Evolutionary conservation across 345 rosid genomes (phyloP), one percentile per base, ranked within the genome.

Genomic region (Conringia planisiliqua): DNA sequence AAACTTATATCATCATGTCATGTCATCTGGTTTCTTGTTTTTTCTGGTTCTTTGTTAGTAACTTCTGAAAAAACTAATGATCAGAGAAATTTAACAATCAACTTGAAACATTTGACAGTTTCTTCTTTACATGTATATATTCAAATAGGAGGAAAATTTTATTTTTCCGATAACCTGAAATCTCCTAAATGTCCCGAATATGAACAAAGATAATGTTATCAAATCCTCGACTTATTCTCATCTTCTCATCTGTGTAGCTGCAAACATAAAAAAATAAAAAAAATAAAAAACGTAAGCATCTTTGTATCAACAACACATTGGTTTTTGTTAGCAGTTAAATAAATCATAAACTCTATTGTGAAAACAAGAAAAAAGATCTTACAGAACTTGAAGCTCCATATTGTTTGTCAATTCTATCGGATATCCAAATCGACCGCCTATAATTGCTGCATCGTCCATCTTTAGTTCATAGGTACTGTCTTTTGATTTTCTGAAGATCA

Each of bases 391-490:
- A 36, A 90, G 78, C 55, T 76, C 70, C 11, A 91, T 78, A 65
- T 72, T 85, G 83, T 82, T 91, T 77, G 85, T 86, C 81, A 94
- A 78, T 54, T 87, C 89, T 9, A 94, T 39, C 0, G 96, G 97
- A 71, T 83, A 88, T 55, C 98, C 97, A 65, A 86, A 86, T 29
- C 84, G 81, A 24, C 98, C 96, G 1, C 78, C 90, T 14, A 94
- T 83, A 29, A 94, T 88, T 43, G 96, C 98, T 62, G 90, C 89
- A 32, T 94, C 97, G 16, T 94, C 84, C 98, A 94, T 91, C 26
- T 66, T 78, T 40, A 89, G 73, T 2, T 83, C 77, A 52, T 91
- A 90, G 2, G 74, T 78, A 43, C 74, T 81, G 39, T 51, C 14
- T 13, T 80, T 77, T 6, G 85, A 80, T 83, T 86, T 90, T 79